Evolutionary conservation across 352 stramenopile genomes (phyloP), one percentile per base, ranked within the genome.

Genomic region (Globisporangium emineosum): DNA sequence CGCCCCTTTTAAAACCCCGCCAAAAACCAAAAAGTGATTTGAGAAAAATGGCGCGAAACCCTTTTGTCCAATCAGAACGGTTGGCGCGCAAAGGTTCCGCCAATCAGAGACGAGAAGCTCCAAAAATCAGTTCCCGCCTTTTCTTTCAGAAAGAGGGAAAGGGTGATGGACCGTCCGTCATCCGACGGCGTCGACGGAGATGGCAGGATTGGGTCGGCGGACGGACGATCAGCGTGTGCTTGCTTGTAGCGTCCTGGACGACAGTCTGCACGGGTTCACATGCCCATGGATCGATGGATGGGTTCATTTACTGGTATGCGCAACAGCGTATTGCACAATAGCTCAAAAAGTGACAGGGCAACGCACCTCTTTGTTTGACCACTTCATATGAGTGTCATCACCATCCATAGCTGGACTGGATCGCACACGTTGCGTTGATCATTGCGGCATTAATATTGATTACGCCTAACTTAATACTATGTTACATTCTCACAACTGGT

Each of bases 1-100:
- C 9, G 33, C 5, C 17, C 40, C 40, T 47, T 37, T 61, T 61
- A 35, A 61, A 61, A 30, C 35, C 55, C 35, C 55, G 55, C 55
- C 55, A 61, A 51, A 61, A 52, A 40, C 8, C 23, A 50, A 25
- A 60, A 60, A 32, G 9, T 25, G 10, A 49, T 30, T 29, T 45
- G 40, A 47, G 40, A 47, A 47, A 47, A 23, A 27, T 62, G 56
- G 37, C 37, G 37, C 37, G 56, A 51, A 62, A 62, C 17, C 17
- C 15, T 51, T 37, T 35, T 40, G 37, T 15, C 54, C 55, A 61
- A 52, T 37, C 8, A 37, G 0, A 37, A 5, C 23, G 23, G 15
- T 61, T 61, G 55, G 55, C 55, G 55, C 55, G 35, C 40, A 33
- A 23, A 35, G 21, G 21, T 61, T 55, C 57, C 57, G 47, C 57